These are phyloP conservation scores for Xylaria cubensis DNA, from an alignment of 495 filamentous ascomycete genomes.

Conservation along the genomic window DNA sequence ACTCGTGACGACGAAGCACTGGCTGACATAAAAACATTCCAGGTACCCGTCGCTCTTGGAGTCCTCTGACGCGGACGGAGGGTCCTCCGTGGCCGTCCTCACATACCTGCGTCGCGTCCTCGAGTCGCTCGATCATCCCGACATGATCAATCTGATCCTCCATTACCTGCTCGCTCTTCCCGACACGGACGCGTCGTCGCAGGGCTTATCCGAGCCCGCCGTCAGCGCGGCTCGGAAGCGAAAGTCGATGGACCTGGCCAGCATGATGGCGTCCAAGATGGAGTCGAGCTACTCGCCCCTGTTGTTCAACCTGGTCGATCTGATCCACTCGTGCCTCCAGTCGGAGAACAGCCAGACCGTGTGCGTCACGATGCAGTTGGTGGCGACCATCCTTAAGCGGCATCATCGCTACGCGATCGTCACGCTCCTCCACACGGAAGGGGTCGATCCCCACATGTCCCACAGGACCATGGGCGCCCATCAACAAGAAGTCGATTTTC, in stretches of 20 bases:
- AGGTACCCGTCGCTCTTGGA: slow-evolving; percentile 96
- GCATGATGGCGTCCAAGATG: slow-evolving; percentile 71
- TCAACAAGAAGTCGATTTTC: slow-evolving; percentile 76
- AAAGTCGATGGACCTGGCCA: slow-evolving; percentile 87
- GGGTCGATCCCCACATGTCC: slow-evolving; percentile 54
- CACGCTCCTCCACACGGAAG: slow-evolving; percentile 71
- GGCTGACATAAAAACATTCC: slow-evolving; percentile 18
- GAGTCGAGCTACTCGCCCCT: slow-evolving; percentile 77
- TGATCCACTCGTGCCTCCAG: slow-evolving; percentile 83
- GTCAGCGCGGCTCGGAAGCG: slow-evolving; percentile 75
- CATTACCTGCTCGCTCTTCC: slow-evolving; percentile 87
- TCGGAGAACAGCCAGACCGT: slow-evolving; percentile 89
- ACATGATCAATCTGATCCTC: slow-evolving; percentile 91
- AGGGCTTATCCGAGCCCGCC: slow-evolving; percentile 34
- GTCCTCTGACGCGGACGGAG: slow-evolving; percentile 94
- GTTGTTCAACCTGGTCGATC: slow-evolving; percentile 90
- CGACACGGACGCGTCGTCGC: slow-evolving; percentile 42
- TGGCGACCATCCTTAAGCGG: slow-evolving; percentile 81
- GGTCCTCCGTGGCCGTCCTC: slow-evolving; percentile 92
- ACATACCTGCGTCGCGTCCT: slow-evolving; percentile 92
- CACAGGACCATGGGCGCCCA: slow-evolving; percentile 79
- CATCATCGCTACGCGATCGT: slow-evolving; percentile 86
- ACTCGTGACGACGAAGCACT: background rate
- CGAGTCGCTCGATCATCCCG: slow-evolving; percentile 87
- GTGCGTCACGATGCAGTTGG: slow-evolving; percentile 82